These are phyloP conservation scores for Colletotrichum graminicola DNA, from an alignment of 2,329 filamentous ascomycete species.

Conservation along the genomic window DNA sequence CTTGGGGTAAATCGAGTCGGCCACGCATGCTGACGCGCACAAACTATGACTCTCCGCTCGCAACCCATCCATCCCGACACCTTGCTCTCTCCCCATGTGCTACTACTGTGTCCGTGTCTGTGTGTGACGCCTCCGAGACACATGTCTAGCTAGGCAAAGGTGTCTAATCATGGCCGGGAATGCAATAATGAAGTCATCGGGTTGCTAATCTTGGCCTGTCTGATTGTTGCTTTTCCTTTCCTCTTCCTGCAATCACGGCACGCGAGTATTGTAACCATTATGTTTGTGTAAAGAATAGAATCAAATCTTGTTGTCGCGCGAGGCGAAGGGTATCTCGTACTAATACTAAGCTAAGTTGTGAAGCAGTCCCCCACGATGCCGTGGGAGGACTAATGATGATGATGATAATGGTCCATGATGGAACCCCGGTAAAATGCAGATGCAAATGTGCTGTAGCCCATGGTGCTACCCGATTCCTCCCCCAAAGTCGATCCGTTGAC, in stretches of 20 bases:
- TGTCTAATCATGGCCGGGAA: background rate
- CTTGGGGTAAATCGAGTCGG: background rate
- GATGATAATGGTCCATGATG: conserved; percentile 11
- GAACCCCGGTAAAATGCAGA: conserved; percentile 27
- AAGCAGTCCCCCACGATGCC: conserved; percentile 2
- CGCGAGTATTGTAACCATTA: background rate
- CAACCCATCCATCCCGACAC: background rate
- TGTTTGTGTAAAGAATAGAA: conserved; percentile 22
- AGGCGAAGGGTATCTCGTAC: conserved; percentile 42
- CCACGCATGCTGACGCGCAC: conserved; percentile 23
- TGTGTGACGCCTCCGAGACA: conserved; percentile 12
- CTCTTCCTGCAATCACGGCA: background rate
- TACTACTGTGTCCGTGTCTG: background rate
- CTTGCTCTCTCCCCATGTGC: conserved; percentile 15
- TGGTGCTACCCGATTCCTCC: conserved; percentile 23
- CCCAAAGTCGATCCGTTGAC: conserved; percentile 29
- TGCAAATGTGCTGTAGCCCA: conserved; percentile 35
- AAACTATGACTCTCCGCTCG: conserved; percentile 15
- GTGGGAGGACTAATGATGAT: conserved; percentile 31
- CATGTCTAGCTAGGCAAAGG: background rate
- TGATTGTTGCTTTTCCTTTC: too few species aligned
- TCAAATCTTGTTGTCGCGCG: conserved; percentile 38
- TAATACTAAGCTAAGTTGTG: conserved; percentile 31
- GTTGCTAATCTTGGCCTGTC: too few species aligned
- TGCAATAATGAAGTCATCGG: background rate